Conservation (phyloP, 2,329 filamentous ascomycete species). For the Claviceps maximensis region DNA sequence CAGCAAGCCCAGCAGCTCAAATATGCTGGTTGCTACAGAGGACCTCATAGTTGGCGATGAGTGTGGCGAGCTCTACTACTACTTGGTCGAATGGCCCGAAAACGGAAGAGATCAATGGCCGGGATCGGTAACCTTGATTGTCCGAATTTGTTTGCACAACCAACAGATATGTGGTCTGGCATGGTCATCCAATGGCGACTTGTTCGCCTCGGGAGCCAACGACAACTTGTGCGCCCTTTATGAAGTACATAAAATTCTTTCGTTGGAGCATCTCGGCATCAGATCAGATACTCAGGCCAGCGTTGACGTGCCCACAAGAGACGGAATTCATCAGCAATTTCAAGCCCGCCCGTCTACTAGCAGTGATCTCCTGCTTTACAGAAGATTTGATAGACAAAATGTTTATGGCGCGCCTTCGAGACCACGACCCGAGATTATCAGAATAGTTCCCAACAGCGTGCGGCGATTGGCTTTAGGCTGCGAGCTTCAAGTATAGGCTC, state of each 20-base stretch:
- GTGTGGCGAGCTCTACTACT: slow-evolving; percentile 70
- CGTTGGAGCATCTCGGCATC: slow-evolving; percentile 4
- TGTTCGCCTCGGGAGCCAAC: slow-evolving; percentile 82
- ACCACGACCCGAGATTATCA: not conserved
- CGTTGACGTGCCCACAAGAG: not conserved
- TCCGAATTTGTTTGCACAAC: slow-evolving; percentile 62
- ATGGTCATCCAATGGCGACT: slow-evolving; percentile 64
- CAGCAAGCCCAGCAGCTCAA: slow-evolving; percentile 31
- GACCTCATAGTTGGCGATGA: slow-evolving; percentile 83
- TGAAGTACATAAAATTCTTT: slow-evolving; percentile 47
- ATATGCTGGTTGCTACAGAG: slow-evolving; percentile 51
- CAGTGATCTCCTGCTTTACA: not conserved
- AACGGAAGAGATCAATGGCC: slow-evolving; percentile 55
- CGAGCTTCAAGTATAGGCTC: slow-evolving; percentile 60
- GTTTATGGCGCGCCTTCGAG: not conserved
- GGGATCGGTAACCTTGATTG: slow-evolving; percentile 64
- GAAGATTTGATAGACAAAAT: not conserved
- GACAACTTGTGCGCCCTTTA: slow-evolving; percentile 84
- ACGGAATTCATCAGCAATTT: slow-evolving; percentile 9
- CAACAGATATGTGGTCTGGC: slow-evolving; percentile 91
- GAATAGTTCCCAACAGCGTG: slow-evolving; percentile 19
- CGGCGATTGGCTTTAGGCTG: slow-evolving; percentile 38
- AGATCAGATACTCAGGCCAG: not conserved
- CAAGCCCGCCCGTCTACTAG: not conserved
- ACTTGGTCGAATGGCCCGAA: slow-evolving; percentile 78